A percentile compares a stretch with the other conserved stretches of the same genome.
Evolutionary conservation across 108 stramenopile species (phyloP).

Genomic region (Stephanodiscus minutulus): DNA sequence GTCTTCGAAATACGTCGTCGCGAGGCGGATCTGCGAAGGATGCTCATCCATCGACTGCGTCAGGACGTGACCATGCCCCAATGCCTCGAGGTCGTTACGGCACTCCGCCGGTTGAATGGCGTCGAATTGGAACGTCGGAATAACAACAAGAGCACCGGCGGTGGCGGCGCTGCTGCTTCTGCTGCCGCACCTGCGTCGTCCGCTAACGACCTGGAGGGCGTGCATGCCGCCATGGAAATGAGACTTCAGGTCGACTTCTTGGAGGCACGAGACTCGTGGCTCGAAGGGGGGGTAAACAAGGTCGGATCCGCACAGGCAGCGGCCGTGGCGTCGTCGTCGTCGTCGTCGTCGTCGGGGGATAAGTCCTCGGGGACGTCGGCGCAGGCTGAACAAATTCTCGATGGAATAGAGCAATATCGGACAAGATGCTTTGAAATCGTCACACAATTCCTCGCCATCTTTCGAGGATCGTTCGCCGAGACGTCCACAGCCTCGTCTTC

Average conservation of each 20-base stretch:
- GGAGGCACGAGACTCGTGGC: slow-evolving; percentile 84
- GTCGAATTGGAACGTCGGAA: slow-evolving; percentile 77
- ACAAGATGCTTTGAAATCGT: slow-evolving; percentile 90
- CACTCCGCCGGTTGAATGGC: slow-evolving; percentile 78
- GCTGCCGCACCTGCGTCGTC: slow-evolving; percentile 21
- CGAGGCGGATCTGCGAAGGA: slow-evolving; percentile 76
- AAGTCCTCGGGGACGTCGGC: slow-evolving; percentile 28
- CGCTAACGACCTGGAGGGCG: slow-evolving; percentile 58
- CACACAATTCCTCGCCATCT: slow-evolving; percentile 87
- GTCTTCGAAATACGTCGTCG: slow-evolving; percentile 79
- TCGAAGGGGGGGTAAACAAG: slow-evolving; percentile 56
- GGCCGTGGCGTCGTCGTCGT: slow-evolving; percentile 12
- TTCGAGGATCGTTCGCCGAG: slow-evolving; percentile 57
- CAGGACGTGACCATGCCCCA: slow-evolving; percentile 88
- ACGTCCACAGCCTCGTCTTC: slow-evolving; percentile 36
- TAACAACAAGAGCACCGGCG: slow-evolving; percentile 14
- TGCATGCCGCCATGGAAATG: slow-evolving; percentile 79
- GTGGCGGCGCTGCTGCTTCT: slow-evolving; percentile 2
- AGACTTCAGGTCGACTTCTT: slow-evolving; percentile 84
- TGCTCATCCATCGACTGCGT: slow-evolving; percentile 70
- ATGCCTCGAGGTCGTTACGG: slow-evolving; percentile 85
- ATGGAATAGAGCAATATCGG: slow-evolving; percentile 84
- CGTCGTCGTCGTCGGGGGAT: slow-evolving; percentile 24
- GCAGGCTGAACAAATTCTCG: slow-evolving; percentile 76
- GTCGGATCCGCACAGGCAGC: slow-evolving; percentile 42